Base-by-base conservation (phyloP, 805 yeast species). In the Jamesozyma piceae region DNA sequence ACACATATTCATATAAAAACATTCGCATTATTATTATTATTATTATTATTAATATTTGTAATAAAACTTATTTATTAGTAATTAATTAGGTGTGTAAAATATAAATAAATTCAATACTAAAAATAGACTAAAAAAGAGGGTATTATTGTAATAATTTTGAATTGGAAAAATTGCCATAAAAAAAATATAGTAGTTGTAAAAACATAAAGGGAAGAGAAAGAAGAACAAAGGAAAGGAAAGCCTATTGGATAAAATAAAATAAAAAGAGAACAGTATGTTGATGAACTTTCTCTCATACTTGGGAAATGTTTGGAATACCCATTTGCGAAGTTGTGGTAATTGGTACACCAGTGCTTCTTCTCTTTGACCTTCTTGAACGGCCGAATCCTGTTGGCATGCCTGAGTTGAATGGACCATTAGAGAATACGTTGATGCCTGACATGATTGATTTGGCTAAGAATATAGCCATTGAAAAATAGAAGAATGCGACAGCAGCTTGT, bases 401-500 rank as follows among this genome's bases (percentile, higher is more conserved):
- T 17, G 49, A 31, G 5, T 48, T 46, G 32, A 51, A 53, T 20
- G 52, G 49, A 15, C 58, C 58, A 31, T 50, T 47, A 49, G 74
- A 63, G 57, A 77, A 63, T 64, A 83, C 64, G 41, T 77, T 71
- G 47, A 73, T 64, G 39, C 64, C 51, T 43, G 80, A 72, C 63
- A 77, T 59, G 49, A 67, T 68, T 48, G 75, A 57, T 51, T 88
- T 75, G 57, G 74, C 82, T 49, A 86, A 65, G 64, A 85, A 82
- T 61, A 80, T 66, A 58, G 80, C 78, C 74, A 83, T 80, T 45
- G 90, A 73, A 65, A 92, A 80, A 82, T 78, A 90, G 57, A 82
- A 74, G 77, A 84, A 83, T 44, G 89, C 88, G 56, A 72, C 74
- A 17, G 82, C 66, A 45, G 87, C 87, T 74, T 92, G 97, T 46